Conservation (phyloP, 2,329 filamentous ascomycete species). For the Apiospora arundinis region DNA sequence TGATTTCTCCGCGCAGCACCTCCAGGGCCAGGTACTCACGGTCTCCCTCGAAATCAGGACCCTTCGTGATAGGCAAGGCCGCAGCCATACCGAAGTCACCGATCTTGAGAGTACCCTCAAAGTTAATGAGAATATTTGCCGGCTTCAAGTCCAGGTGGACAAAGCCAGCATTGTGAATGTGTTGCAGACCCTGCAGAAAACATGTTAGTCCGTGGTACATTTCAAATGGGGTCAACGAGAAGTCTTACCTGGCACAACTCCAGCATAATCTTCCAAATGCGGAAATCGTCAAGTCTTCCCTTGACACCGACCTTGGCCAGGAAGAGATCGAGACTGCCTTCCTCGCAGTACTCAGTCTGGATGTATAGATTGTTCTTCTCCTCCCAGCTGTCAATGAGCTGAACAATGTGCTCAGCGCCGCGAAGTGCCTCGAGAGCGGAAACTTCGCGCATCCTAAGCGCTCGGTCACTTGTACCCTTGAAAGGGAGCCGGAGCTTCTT, state of each 20-base stretch:
- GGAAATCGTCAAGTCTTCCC: conserved; percentile 91
- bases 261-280: conserved; percentile 97
- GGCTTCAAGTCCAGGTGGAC: conserved; percentile 88
- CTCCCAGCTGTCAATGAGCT: conserved; percentile 89
- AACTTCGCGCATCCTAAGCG: conserved; percentile 84
- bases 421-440: conserved; percentile 77
- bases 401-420: conserved; percentile 83
- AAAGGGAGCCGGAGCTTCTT: conserved; percentile 90
- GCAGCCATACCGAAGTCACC: conserved; percentile 87
- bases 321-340: conserved; percentile 88
- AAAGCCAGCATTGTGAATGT: conserved; percentile 87
- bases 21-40: conserved; percentile 96
- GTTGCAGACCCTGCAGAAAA: conserved; percentile 74
- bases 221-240: not conserved
- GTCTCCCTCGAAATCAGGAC: conserved; percentile 90
- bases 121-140: conserved; percentile 82
- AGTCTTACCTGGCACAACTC: conserved; percentile 79
- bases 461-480: conserved; percentile 78
- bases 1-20: conserved; percentile 83
- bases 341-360: conserved; percentile 95
- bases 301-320: conserved; percentile 81
- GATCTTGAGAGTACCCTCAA: conserved; percentile 83
- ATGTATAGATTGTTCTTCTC: conserved; percentile 87
- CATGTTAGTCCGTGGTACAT: conserved; percentile 27
- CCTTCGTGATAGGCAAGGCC: conserved; percentile 74